phyloP scores from a whole-genome alignment of 768 basidiomycete species.

The Chalciporus pseudorubinellus region DNA sequence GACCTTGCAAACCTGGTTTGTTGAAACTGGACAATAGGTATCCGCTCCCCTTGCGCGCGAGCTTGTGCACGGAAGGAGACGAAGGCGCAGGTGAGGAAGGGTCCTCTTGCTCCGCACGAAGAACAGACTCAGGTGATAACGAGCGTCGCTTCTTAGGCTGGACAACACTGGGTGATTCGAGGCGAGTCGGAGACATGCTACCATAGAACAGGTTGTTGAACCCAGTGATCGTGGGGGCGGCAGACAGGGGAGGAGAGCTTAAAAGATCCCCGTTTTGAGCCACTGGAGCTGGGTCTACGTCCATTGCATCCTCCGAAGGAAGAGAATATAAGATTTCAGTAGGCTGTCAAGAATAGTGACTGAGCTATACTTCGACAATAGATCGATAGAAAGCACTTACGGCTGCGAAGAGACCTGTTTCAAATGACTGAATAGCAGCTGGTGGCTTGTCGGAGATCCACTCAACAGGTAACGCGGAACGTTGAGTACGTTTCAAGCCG shows the following conservation, averaged over 20 bases:
- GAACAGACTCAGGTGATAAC: constrained; percentile 49
- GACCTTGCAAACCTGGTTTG: constrained; percentile 54
- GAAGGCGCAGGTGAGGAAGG: constrained; percentile 51
- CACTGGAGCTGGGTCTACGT: constrained; percentile 61
- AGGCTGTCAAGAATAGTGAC: constrained; percentile 27
- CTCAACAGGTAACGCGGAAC: constrained; percentile 60
- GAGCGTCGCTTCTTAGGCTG: constrained; percentile 57
- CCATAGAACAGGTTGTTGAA: constrained; percentile 64
- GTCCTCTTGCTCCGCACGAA: constrained; percentile 36
- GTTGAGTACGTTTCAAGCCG: constrained; percentile 53
- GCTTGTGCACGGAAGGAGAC: constrained; percentile 47
- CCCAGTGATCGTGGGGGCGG: constrained; percentile 49
- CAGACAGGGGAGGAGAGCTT: constrained; percentile 43
- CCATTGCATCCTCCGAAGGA: constrained; percentile 70
- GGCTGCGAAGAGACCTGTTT: constrained; percentile 28
- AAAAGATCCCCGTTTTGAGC: constrained; percentile 32
- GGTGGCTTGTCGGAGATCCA: constrained; percentile 44
- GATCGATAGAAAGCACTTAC: constrained; percentile 19
- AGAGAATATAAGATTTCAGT: constrained; percentile 39
- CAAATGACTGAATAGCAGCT: constrained; percentile 19
- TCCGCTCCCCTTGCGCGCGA: constrained; percentile 41
- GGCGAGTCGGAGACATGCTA: constrained; percentile 47
- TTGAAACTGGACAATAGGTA: constrained; percentile 38
- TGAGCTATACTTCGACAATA: background rate
- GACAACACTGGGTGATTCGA: constrained; percentile 42